These are phyloP conservation scores for Rhizoclosmatium globosum DNA, from an alignment of 192 early-diverging fungal genomes.

Conservation along the genomic window DNA sequence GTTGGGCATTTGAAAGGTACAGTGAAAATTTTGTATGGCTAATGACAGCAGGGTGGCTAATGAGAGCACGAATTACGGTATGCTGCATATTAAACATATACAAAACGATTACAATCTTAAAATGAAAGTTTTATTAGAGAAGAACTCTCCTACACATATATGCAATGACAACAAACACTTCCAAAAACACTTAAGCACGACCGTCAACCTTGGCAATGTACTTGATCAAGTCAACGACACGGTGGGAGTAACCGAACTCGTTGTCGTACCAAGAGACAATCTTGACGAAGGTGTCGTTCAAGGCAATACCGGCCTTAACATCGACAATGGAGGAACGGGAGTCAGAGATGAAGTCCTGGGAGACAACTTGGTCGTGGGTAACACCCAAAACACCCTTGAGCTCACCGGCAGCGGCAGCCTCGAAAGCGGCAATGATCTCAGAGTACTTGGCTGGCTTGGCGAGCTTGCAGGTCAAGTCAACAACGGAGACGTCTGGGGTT, in stretches of 20 bases:
- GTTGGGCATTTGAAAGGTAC: no score
- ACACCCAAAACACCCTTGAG: constrained; percentile 92
- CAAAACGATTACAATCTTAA: no score
- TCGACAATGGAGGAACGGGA: constrained; percentile 93
- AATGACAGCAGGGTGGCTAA: no score
- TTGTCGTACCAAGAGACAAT: constrained; percentile 78
- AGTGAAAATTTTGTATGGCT: no score
- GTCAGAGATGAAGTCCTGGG: constrained; percentile 94
- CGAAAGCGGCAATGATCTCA: constrained; percentile 87
- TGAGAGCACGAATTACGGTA: no score
- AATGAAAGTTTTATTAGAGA: no score
- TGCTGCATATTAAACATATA: no score
- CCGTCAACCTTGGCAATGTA: constrained; percentile 64
- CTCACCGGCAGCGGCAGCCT: constrained; percentile 81
- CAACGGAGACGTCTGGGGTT: constrained; percentile 94
- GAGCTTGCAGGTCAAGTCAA: constrained; percentile 94
- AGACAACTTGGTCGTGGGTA: constrained; percentile 96
- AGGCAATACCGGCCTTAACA: constrained; percentile 92
- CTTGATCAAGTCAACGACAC: constrained; percentile 88
- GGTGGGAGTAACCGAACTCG: constrained; percentile 92
- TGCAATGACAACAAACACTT: no score
- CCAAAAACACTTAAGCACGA: not conserved
- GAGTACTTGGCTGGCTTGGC: constrained; percentile 91
- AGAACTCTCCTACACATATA: no score
- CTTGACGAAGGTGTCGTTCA: constrained; percentile 97